Evolutionary conservation across 2,329 filamentous ascomycete genomes (phyloP).

Genomic region (Rhinocladiella similis): DNA sequence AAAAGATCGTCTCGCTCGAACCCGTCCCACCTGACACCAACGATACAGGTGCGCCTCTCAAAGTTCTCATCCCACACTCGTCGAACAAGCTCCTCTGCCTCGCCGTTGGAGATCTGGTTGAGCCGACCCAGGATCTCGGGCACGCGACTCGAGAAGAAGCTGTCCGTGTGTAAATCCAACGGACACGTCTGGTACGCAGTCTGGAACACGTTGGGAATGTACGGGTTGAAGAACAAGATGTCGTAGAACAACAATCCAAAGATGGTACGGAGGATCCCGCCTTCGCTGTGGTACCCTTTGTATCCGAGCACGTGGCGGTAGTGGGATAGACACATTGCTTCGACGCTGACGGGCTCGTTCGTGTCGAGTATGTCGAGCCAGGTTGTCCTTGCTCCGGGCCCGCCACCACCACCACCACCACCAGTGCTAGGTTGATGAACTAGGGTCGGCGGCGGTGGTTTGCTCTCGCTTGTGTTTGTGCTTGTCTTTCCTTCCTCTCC

Average conservation of each 20-base stretch:
- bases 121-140: slow-evolving; percentile 87
- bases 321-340: slow-evolving; percentile 87
- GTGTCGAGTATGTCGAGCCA: slow-evolving; percentile 79
- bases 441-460: slow-evolving; percentile 1
- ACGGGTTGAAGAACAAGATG: slow-evolving; percentile 72
- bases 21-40: slow-evolving; percentile 82
- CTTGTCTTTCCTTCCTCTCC: not conserved
- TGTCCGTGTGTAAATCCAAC: slow-evolving; percentile 87
- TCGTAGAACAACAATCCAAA: slow-evolving; percentile 92
- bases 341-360: slow-evolving; percentile 77
- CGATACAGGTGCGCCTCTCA: slow-evolving; percentile 75
- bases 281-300: slow-evolving; percentile 94
- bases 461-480: no score
- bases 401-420: slow-evolving; percentile 32
- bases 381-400: slow-evolving; percentile 64
- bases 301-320: slow-evolving; percentile 76
- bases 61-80: slow-evolving; percentile 68
- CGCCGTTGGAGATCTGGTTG: slow-evolving; percentile 83
- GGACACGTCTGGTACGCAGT: slow-evolving; percentile 93
- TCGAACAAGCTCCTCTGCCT: slow-evolving; percentile 65
- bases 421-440: slow-evolving; percentile 22
- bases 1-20: slow-evolving; percentile 76
- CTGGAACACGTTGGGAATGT: slow-evolving; percentile 95
- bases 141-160: slow-evolving; percentile 82
- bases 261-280: slow-evolving; percentile 86